Evolutionary conservation across 2,329 filamentous ascomycete genomes (phyloP).

Genomic region (Rhinocladiella similis): DNA sequence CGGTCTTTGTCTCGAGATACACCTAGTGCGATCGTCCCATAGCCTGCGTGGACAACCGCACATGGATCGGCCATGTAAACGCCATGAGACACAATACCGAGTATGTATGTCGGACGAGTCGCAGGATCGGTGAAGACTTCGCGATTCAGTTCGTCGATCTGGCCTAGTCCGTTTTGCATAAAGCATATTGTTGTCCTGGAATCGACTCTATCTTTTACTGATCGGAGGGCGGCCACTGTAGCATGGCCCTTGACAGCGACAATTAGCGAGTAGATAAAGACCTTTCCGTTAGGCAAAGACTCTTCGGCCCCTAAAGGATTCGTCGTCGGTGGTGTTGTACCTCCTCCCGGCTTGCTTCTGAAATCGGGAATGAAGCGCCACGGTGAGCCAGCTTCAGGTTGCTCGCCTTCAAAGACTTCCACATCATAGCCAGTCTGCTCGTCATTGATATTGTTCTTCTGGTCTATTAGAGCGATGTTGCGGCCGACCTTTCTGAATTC

Average conservation of each 20-base stretch:
- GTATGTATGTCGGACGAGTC: slow-evolving; percentile 71
- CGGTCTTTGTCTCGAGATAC: slow-evolving; percentile 44
- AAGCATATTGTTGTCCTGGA: slow-evolving; percentile 71
- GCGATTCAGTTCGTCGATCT: slow-evolving; percentile 74
- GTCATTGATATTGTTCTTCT: slow-evolving; percentile 43
- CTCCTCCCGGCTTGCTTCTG: slow-evolving; percentile 24
- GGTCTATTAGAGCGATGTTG: slow-evolving; percentile 35
- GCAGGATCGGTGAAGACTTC: slow-evolving; percentile 67
- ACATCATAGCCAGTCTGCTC: slow-evolving; percentile 45
- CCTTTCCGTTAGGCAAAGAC: slow-evolving; percentile 35
- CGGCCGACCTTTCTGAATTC: slow-evolving; percentile 36
- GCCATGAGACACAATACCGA: slow-evolving; percentile 66
- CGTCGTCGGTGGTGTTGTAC: slow-evolving; percentile 14
- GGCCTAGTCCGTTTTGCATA: slow-evolving; percentile 78
- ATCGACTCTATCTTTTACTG: slow-evolving; percentile 67
- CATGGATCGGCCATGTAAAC: slow-evolving; percentile 52
- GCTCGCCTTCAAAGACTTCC: slow-evolving; percentile 35
- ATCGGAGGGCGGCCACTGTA: slow-evolving; percentile 65
- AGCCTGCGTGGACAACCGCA: slow-evolving; percentile 57
- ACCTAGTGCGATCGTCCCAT: slow-evolving; percentile 60
- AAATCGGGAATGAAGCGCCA: slow-evolving; percentile 19
- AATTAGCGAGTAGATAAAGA: slow-evolving; percentile 71
- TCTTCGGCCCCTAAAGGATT: slow-evolving; percentile 21
- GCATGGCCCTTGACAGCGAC: slow-evolving; percentile 73
- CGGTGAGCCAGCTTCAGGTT: not conserved